Conservation (phyloP, 192 early-diverging fungal species). For the Coemansia sp. region DNA sequence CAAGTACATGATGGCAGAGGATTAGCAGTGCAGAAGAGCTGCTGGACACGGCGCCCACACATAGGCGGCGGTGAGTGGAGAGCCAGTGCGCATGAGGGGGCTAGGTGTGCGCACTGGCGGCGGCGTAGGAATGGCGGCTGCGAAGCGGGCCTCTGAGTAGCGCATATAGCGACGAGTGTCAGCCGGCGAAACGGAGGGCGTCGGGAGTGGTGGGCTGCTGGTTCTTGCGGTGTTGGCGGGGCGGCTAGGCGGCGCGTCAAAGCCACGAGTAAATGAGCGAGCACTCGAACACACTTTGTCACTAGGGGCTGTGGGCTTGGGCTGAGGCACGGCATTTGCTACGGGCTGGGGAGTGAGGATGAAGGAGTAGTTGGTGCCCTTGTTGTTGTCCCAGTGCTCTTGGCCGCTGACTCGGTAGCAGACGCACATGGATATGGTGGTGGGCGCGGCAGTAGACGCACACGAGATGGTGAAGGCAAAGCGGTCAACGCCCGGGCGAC, state of each 20-base stretch:
- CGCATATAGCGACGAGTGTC: conserved; percentile 46
- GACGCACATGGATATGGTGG: conserved; percentile 61
- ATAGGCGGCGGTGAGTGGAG: conserved; percentile 26
- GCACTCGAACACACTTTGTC: conserved; percentile 6
- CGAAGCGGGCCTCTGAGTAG: conserved; percentile 45
- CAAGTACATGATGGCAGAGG: neutral
- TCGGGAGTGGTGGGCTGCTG: neutral
- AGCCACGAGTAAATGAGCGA: conserved; percentile 12
- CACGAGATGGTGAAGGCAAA: conserved; percentile 65
- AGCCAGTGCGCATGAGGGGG: conserved; percentile 30
- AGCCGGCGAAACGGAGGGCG: conserved; percentile 4
- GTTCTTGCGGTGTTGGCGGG: neutral
- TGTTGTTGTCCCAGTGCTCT: conserved; percentile 95
- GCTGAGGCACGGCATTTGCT: neutral
- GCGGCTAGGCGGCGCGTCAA: neutral
- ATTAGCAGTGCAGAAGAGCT: conserved; percentile 41
- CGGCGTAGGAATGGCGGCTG: conserved; percentile 6
- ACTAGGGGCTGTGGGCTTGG: neutral
- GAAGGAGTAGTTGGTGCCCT: conserved; percentile 78
- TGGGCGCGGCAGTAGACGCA: neutral
- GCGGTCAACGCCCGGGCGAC: conserved; percentile 59
- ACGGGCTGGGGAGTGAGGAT: conserved; percentile 8
- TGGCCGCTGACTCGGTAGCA: conserved; percentile 67
- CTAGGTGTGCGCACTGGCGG: conserved; percentile 25
- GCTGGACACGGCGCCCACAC: conserved; percentile 22